Base-by-base conservation (phyloP, 257 asterid species). In the Solanum pimpinellifolium region DNA sequence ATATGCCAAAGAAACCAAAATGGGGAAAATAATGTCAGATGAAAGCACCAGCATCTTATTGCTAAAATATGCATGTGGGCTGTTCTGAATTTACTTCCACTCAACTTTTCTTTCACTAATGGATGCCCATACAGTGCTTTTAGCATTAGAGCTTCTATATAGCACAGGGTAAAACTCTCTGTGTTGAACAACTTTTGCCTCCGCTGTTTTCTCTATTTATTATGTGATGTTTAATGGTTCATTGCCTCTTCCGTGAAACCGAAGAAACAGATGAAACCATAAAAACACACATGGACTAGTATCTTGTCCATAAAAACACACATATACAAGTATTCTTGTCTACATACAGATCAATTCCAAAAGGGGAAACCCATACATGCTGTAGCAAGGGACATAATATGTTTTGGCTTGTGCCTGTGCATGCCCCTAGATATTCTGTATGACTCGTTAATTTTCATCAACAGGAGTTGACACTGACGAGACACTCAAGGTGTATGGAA, bases 391-490 rank as follows among this genome's bases (percentile, higher is more conserved):
- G 49, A 78, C 27, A 25, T 10, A 44, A 15, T 44, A 5, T 46
- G 56, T 46, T 42, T 9, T 77, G 65, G 41, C 41, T 4, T 46
- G 66, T 47, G 56, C 20, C 56, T 47, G 20, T 78, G 84, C 41
- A 86, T 59, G 88, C 46, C 39, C 74, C 35, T 29, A 21, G 35
- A 25, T 33, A 14, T 75, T 74, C 56, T 56, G 2, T 25, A 37
- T 44, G 6, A 33, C 47, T 76, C 85, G 59, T 59, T 37, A 49
- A 18, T 15, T 47, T 47, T 68, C 76, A 68, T 75, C 88, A 91
- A 65, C 94, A 97, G 99, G 99, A 74, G 93, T 97, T 86, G 99
- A 95, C 94, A 94, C 92, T 31, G 76, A 92, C 83, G 98, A 97
- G 62, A 93, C 93, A 77, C 85, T 94, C 74, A 94, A 92, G 91